Base-by-base conservation (phyloP, 202 grass and related monocot genomes). In the Tripidium arundinaceum region DNA sequence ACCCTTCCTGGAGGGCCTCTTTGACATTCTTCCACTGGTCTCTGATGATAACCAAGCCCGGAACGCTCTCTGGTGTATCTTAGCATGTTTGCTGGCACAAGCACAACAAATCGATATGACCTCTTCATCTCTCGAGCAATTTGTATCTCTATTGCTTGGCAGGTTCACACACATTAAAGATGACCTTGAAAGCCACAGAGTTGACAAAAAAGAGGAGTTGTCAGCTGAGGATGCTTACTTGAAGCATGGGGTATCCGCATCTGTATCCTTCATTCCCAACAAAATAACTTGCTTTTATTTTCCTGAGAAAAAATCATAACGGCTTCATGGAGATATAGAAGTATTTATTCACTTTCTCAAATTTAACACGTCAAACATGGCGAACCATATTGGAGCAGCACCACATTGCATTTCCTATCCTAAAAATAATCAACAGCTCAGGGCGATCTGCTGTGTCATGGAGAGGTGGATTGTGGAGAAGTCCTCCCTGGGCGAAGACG, bases 1-100 rank as follows among this genome's bases (percentile, higher is more conserved):
- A 63, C 57, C 45, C 22, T 84, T 98, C 50, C 45, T 98, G 40
- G 85, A 85, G 62, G 84, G 92, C 40, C 84, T 94, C 22, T 76
- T 94, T 67, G 90, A 93, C 55, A 83, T 89, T 74, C 87, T 98
- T 80, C 90, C 95, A 78, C 37, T 89, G 76, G 79, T 92, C 39
- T 62, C 86, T 82, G 84, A 93, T 82, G 95, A 94, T 55, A 66
- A 59, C 5, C 79, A 89, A 86, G 84, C 84, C 43, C 79, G 90
- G 83, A 89, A 84, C 66, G 90, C 95, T 72, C 77, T 93, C 26
- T 98, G 95, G 95, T 89, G 87, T 79, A 84, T 87, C 74, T 81
- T 98, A 52, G 46, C 84, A 27, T 86, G 68, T 74, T 74, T 93
- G 22, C 83, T 98, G 21, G 14, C 61, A 55, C 76, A 91, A 74